A percentile compares a stretch with the other conserved stretches of the same genome.
Conservation (phyloP, 345 rosid species). For the Passiflora organensis region DNA sequence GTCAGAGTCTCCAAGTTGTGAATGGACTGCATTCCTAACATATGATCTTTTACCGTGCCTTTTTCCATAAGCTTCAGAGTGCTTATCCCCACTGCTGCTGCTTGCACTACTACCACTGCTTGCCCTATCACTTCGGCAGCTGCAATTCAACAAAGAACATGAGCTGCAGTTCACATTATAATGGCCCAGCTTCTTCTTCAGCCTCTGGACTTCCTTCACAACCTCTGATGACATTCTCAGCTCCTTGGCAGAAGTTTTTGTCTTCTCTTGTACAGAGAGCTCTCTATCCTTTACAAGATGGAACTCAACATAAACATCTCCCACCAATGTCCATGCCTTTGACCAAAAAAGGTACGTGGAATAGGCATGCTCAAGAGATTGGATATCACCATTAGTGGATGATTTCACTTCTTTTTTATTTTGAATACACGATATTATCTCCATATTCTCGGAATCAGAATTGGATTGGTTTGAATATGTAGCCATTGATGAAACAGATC, state of each 20-base stretch:
- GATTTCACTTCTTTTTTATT: constrained; percentile 34
- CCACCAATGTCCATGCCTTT: constrained; percentile 86
- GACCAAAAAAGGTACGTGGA: constrained; percentile 78
- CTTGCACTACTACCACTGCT: constrained; percentile 96
- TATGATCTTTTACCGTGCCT: constrained; percentile 52
- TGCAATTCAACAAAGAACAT: constrained; percentile 86
- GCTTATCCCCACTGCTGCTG: constrained; percentile 55
- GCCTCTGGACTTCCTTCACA: constrained; percentile 78
- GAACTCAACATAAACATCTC: constrained; percentile 77
- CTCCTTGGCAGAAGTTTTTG: constrained; percentile 38
- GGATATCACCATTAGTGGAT: constrained; percentile 27
- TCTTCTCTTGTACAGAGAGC: constrained; percentile 33
- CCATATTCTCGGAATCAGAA: constrained; percentile 18
- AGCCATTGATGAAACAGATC: constrained; percentile 68
- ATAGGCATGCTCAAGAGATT: constrained; percentile 47
- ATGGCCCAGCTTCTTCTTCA: constrained; percentile 65
- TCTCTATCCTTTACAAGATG: constrained; percentile 58
- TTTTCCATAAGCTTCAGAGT: constrained; percentile 37
- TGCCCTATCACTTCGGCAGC: constrained; percentile 87
- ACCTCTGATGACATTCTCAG: constrained; percentile 78
- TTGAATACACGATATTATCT: constrained; percentile 25
- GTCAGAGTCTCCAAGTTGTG: constrained; percentile 27
- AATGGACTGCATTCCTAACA: constrained; percentile 30
- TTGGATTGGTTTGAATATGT: constrained; percentile 28
- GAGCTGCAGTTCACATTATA: constrained; percentile 58